A percentile compares a stretch with the other conserved stretches of the same genome.
Conservation (phyloP, 768 basidiomycete species). For the Melanogaster broomeanus region DNA sequence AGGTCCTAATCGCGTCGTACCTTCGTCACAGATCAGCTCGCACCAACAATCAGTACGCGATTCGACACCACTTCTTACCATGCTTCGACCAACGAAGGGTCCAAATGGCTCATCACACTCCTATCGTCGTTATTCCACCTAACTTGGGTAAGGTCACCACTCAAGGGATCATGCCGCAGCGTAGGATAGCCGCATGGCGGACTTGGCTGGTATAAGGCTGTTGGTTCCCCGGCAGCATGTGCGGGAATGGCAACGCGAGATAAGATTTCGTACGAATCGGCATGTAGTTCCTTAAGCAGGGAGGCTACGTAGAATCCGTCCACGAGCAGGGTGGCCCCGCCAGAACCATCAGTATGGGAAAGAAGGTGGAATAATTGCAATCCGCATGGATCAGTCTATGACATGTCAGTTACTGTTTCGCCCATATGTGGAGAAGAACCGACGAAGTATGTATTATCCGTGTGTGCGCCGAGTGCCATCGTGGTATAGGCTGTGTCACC, state of each 20-base stretch:
- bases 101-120: conserved; percentile 70
- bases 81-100: conserved; percentile 61
- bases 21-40: conserved; percentile 31
- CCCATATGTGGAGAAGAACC: conserved; percentile 7
- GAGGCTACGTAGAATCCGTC: conserved; percentile 94
- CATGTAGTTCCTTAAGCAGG: conserved; percentile 70
- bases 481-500: conserved; percentile 96
- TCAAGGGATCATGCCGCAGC: conserved; percentile 61
- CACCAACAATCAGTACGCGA: not conserved
- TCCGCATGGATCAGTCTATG: conserved; percentile 90
- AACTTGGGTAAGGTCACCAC: conserved; percentile 70
- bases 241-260: conserved; percentile 70
- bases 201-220: conserved; percentile 54
- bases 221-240: conserved; percentile 84
- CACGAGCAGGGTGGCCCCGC: conserved; percentile 89
- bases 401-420: conserved; percentile 12
- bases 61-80: conserved; percentile 49
- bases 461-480: conserved; percentile 83
- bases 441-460: conserved; percentile 62
- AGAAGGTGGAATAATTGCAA: conserved; percentile 95
- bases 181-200: conserved; percentile 69
- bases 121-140: conserved; percentile 96
- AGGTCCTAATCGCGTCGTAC: conserved; percentile 80
- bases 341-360: conserved; percentile 75
- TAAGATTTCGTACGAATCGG: conserved; percentile 68